A percentile compares a stretch with the other conserved stretches of the same genome.
Conservation (phyloP, 805 yeast genomes). For the Teunomyces gatunensis region DNA sequence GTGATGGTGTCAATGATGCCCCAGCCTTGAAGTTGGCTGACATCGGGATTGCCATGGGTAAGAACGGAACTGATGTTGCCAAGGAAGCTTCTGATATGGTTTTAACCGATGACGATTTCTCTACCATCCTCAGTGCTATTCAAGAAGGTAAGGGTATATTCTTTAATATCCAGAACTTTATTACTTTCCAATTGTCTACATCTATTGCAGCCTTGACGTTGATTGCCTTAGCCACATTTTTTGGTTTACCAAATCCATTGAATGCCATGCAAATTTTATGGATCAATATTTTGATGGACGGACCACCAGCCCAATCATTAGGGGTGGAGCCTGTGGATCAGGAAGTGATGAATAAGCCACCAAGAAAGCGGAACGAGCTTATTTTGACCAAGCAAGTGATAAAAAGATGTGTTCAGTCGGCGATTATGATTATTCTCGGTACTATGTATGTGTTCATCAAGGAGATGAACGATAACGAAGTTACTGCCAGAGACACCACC, state of each 20-base stretch:
- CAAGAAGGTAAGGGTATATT: constrained; percentile 95
- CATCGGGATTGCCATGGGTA: constrained; percentile 93
- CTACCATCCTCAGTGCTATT: constrained; percentile 82
- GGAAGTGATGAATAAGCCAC: constrained; percentile 95
- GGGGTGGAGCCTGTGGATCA: constrained; percentile 98
- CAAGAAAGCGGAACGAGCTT: constrained; percentile 82
- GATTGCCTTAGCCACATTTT: constrained; percentile 82
- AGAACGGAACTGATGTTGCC: constrained; percentile 96
- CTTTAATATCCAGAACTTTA: constrained; percentile 89
- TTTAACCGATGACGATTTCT: constrained; percentile 92
- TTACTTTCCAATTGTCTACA: constrained; percentile 93
- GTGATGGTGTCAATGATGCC: constrained; percentile 98
- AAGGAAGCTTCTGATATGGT: constrained; percentile 99
- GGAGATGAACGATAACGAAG: constrained; percentile 80
- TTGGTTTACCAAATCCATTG: constrained; percentile 88
- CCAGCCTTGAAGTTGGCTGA: constrained; percentile 97
- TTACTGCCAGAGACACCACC: constrained; percentile 94
- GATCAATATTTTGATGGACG: constrained; percentile 98
- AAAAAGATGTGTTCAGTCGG: constrained; percentile 72
- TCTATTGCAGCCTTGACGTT: constrained; percentile 91
- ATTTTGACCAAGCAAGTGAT: constrained; percentile 72
- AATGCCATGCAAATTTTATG: constrained; percentile 98
- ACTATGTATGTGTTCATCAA: constrained; percentile 82
- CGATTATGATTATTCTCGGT: constrained; percentile 74
- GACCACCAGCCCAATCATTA: constrained; percentile 96